Evolutionary conservation across 2,329 filamentous ascomycete genomes (phyloP).

Genomic region (Trichophyton benhamiae): DNA sequence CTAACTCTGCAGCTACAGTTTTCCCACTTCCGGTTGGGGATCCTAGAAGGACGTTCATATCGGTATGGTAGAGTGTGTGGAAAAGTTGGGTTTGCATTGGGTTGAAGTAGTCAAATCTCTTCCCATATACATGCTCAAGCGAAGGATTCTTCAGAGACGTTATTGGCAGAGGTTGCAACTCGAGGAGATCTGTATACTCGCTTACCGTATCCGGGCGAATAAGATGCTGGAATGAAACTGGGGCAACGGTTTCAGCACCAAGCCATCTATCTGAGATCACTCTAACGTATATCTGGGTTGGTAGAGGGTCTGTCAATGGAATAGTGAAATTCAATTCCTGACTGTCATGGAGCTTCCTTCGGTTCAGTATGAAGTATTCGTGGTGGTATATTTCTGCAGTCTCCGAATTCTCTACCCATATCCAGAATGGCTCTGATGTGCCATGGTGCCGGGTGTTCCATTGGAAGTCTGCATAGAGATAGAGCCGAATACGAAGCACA

Average conservation of each 20-base stretch:
- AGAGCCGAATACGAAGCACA: slow-evolving; percentile 80
- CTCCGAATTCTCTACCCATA: slow-evolving; percentile 98
- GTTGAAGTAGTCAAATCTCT: slow-evolving; percentile 93
- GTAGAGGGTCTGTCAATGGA: slow-evolving; percentile 80
- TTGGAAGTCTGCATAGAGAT: slow-evolving; percentile 73
- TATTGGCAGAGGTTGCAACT: slow-evolving; percentile 80
- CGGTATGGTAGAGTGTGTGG: slow-evolving; percentile 85
- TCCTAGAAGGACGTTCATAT: slow-evolving; percentile 82
- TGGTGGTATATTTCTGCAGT: slow-evolving; percentile 96
- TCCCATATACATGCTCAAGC: slow-evolving; percentile 75
- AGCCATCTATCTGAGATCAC: slow-evolving; percentile 93
- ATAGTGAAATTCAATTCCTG: slow-evolving; percentile 98
- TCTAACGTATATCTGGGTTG: slow-evolving; percentile 89
- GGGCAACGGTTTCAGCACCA: slow-evolving; percentile 86
- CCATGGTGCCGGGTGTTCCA: slow-evolving; percentile 95
- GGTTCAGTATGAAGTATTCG: slow-evolving; percentile 86
- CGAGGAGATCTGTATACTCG: slow-evolving; percentile 85
- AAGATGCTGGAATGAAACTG: slow-evolving; percentile 93
- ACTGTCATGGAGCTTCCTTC: slow-evolving; percentile 84
- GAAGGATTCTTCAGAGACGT: slow-evolving; percentile 74
- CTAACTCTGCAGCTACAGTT: slow-evolving; percentile 86
- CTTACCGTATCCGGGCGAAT: slow-evolving; percentile 96
- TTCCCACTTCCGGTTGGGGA: slow-evolving; percentile 96
- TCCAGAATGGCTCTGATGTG: slow-evolving; percentile 90
- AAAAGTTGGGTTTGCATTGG: slow-evolving; percentile 99